Base-by-base conservation (phyloP, 2,329 filamentous ascomycete genomes). In the Fusarium guadeloupense region DNA sequence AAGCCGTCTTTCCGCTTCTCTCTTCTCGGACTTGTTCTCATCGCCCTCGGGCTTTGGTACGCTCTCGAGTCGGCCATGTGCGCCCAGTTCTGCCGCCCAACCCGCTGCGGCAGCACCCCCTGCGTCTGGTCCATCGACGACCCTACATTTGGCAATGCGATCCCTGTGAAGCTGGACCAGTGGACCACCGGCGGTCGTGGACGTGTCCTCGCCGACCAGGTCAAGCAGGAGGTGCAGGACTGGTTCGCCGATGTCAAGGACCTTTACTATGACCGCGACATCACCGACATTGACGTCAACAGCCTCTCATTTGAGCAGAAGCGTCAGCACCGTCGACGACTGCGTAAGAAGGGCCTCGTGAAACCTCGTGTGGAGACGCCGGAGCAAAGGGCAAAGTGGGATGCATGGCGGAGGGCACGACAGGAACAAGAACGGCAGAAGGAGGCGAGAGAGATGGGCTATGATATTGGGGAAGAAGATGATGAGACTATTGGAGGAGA, bases 81-180 rank as follows among this genome's bases (percentile, higher is more conserved):
- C 70, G 75, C 70, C 33, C 60, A 74, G 7, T 88, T 82, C 72
- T 87, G 84, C 67, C 81, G 81, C 14, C 83, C 84, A 3, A 69
- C 74, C n/a, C 77, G 77, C 26, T 87, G 85, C 62, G 77, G 77
- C 12, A 70, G 41, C 45, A 71, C 54, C 40, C 77, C 79, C 2
- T 87, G 85, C 68, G 76, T 80, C 30, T 88, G 83, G 83, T 82
- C 81, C 23, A 78, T 80, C 10, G 78, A 83, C 39, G 85, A 88
- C 69, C 86, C 86, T 1, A 80, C 80, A 21, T 88, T 85, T 71
- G 85, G 85, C n/a, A 78, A 77, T 33, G 83, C 85, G 2, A 77
- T 88, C 39, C 85, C 86, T 4, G 81, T 86, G 52, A 88, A 88
- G 74, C 67, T 88, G 12, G 85, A 89, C 68, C 80, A 88, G 64